phyloP scores from a whole-genome alignment of 768 basidiomycete species.

The Sistotremastrum suecicum region DNA sequence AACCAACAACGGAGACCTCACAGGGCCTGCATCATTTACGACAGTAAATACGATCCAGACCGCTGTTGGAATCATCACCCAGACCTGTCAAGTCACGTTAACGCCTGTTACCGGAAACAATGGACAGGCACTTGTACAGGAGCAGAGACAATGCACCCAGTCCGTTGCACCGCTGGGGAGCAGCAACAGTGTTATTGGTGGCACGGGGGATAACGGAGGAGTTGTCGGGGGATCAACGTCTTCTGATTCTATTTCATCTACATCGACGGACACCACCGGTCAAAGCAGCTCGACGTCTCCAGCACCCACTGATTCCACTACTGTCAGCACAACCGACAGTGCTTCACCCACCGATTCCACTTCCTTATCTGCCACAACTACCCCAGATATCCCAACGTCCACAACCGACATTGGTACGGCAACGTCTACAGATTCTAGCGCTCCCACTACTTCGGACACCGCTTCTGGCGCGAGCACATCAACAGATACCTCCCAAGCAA shows the following conservation, averaged over 20 bases:
- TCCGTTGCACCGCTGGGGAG: conserved; percentile 11
- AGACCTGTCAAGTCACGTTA: conserved; percentile 46
- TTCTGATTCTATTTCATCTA: conserved; percentile 1
- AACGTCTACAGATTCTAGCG: background rate
- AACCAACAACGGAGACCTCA: too few species aligned
- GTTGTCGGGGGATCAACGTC: background rate
- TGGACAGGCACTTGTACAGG: conserved; percentile 35
- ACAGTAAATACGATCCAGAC: conserved; percentile 3
- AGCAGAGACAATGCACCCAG: conserved; percentile 39
- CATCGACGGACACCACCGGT: background rate
- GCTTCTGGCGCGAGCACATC: background rate
- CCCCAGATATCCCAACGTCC: background rate
- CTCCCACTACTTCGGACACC: background rate
- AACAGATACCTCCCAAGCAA: background rate
- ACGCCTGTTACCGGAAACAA: conserved; percentile 36
- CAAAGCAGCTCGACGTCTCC: conserved; percentile 6
- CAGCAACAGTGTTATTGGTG: conserved; percentile 1
- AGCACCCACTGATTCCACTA: background rate
- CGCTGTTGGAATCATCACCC: conserved; percentile 31
- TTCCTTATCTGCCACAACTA: background rate
- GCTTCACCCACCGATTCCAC: conserved; percentile 3
- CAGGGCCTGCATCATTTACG: too few species aligned
- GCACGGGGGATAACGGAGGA: conserved; percentile 1
- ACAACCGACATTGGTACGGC: background rate
- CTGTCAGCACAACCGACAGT: conserved; percentile 2